These are phyloP conservation scores for Apiosordaria backusii DNA, from an alignment of 495 filamentous ascomycete genomes.

Conservation along the genomic window DNA sequence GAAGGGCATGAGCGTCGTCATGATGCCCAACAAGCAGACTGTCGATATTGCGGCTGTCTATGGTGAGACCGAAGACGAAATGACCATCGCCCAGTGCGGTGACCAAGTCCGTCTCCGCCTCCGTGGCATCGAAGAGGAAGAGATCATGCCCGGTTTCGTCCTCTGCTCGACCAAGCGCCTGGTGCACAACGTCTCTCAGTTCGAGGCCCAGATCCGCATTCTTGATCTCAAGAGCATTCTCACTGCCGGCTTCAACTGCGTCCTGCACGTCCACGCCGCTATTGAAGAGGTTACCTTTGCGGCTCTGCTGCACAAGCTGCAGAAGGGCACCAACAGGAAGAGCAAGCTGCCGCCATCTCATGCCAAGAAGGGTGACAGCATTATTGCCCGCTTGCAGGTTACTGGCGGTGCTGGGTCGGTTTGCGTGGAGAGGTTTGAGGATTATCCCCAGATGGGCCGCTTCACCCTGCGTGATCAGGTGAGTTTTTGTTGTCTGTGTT, in stretches of 20 bases:
- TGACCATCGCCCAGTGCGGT: slow-evolving; percentile 73
- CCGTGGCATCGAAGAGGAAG: slow-evolving; percentile 94
- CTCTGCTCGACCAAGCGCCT: slow-evolving; percentile 87
- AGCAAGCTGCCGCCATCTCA: slow-evolving; percentile 90
- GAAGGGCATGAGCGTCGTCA: slow-evolving; percentile 74
- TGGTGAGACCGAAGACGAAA: slow-evolving; percentile 94
- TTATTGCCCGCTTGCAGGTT: slow-evolving; percentile 88
- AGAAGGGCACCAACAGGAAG: slow-evolving; percentile 93
- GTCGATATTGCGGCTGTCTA: slow-evolving; percentile 80
- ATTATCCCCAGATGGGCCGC: slow-evolving; percentile 88
- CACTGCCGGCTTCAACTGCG: slow-evolving; percentile 73
- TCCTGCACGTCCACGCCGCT: slow-evolving; percentile 86
- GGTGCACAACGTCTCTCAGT: slow-evolving; percentile 82
- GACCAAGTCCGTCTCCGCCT: slow-evolving; percentile 93
- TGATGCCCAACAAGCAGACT: slow-evolving; percentile 92
- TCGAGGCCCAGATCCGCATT: slow-evolving; percentile 94
- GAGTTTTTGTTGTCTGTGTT: slow-evolving; percentile 15
- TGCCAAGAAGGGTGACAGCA: slow-evolving; percentile 84
- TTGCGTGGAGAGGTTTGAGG: slow-evolving; percentile 89
- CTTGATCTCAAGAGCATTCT: slow-evolving; percentile 95
- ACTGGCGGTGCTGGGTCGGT: slow-evolving; percentile 79
- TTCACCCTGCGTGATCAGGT: slow-evolving; percentile 96
- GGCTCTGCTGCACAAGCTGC: slow-evolving; percentile 83
- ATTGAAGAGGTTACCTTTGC: slow-evolving; percentile 93
- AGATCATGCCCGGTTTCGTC: slow-evolving; percentile 92